Evolutionary conservation across 2,329 filamentous ascomycete species (phyloP), one percentile per base, ranked within the genome.

Genomic region (Sclerotinia borealis): DNA sequence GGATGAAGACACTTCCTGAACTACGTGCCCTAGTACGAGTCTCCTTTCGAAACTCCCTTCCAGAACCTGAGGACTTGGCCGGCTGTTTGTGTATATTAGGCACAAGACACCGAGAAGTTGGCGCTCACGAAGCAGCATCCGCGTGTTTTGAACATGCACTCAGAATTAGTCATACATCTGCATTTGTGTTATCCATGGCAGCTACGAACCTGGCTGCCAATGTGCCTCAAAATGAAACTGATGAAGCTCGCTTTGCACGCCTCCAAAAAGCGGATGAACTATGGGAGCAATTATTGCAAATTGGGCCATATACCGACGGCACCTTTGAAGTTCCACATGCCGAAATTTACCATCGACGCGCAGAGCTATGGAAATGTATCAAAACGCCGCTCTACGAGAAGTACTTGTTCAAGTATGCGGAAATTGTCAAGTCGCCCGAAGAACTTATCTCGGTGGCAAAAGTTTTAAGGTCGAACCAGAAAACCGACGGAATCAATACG

Each of bases 401-500:
- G 27, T 34, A 56, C n/a, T 25, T 56, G n/a, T 56, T 56, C 5
- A 45, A 45, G n/a, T 56, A 56, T 45, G 54, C 54, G 13, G 54
- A 45, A 45, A 34, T 36, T 1, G 8, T 56, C 39, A 45, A 56
- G 29, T 36, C 39, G 11, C 54, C 54, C 7, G 27, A n/a, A 25
- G 54, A 56, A 56, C n/a, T 45, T 13, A 56, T 56, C n/a, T 56
- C 54, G 11, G 54, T 56, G 7, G 54, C 54, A 45, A 56, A 56
- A 45, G 54, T 56, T 10, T 25, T 56, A 22, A 56, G 54, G 13
- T 45, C 54, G 13, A 56, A 56, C 13, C 54, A 56, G n/a, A 56
- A 25, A 34, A 56, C 54, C 5, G 54, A 56, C 15, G 54, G 54
- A 34, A 56, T 56, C n/a, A 56, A 56, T 8, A 56, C 54, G 13